Conservation (phyloP, 139 green algal species). For the Auxenochlorella protothecoides region DNA sequence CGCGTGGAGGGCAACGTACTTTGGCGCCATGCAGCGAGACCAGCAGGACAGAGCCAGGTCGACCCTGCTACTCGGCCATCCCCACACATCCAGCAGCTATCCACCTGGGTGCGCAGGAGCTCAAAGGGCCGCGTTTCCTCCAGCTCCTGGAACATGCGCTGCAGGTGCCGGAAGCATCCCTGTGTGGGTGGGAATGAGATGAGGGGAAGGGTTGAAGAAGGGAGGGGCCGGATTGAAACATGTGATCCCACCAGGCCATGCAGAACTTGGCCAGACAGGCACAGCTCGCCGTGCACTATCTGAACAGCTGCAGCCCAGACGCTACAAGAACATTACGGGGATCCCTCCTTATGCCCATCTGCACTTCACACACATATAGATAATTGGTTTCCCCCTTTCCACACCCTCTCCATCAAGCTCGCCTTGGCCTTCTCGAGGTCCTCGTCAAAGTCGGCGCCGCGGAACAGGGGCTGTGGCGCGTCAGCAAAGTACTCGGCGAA, state of each 20-base stretch:
- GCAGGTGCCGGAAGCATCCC: conserved; percentile 83
- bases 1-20: too few relatives aligned
- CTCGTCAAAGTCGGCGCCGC: conserved; percentile 36
- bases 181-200: conserved; percentile 15
- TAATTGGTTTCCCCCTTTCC: not conserved
- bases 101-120: conserved; percentile 62
- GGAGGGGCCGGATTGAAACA: too few relatives aligned
- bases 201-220: not conserved
- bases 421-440: conserved; percentile 42
- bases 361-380: too few relatives aligned
- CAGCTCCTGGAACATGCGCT: conserved; percentile 87
- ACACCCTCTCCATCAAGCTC: not conserved
- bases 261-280: too few relatives aligned
- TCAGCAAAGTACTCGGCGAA: conserved; percentile 72
- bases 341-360: too few relatives aligned
- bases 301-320: too few relatives aligned
- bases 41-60: too few relatives aligned
- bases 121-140: conserved; percentile 96
- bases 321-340: too few relatives aligned
- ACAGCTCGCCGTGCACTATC: too few relatives aligned
- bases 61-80: too few relatives aligned
- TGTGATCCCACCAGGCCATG: too few relatives aligned
- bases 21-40: too few relatives aligned
- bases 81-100: not conserved
- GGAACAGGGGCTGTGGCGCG: conserved; percentile 66